A percentile compares a stretch with the other conserved stretches of the same genome.
Conservation (phyloP, 768 basidiomycete genomes). For the Rhizopogon roseolus region DNA sequence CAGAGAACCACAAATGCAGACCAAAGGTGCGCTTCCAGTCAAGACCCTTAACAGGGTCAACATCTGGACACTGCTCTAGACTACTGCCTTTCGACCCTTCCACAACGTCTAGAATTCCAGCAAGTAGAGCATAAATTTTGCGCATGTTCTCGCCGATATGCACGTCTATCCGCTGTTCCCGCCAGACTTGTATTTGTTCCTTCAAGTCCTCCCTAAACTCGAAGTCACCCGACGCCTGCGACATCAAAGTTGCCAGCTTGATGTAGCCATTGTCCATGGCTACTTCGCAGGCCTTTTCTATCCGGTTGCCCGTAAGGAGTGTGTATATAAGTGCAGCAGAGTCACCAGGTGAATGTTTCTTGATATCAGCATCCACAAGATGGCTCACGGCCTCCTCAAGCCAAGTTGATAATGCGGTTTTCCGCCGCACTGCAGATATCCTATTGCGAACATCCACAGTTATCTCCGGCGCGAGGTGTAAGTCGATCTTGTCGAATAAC, state of each 20-base stretch:
- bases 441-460: slow-evolving; percentile 61
- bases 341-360: slow-evolving; percentile 38
- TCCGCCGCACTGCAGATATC: slow-evolving; percentile 61
- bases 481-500: slow-evolving; percentile 81
- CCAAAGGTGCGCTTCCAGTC: slow-evolving; percentile 97
- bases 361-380: slow-evolving; percentile 68
- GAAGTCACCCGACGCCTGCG: slow-evolving; percentile 79
- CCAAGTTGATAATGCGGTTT: slow-evolving; percentile 81
- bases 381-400: slow-evolving; percentile 68
- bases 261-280: slow-evolving; percentile 75
- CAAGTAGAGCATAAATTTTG: slow-evolving; percentile 79
- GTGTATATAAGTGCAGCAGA: slow-evolving; percentile 61
- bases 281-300: slow-evolving; percentile 73
- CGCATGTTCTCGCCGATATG: slow-evolving; percentile 65
- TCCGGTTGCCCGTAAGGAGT: slow-evolving; percentile 81
- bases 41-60: slow-evolving; percentile 64
- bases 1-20: slow-evolving; percentile 84
- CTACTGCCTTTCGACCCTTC: slow-evolving; percentile 50
- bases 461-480: slow-evolving; percentile 48
- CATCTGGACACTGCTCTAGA: slow-evolving; percentile 46
- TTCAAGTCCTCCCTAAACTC: slow-evolving; percentile 69
- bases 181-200: slow-evolving; percentile 81
- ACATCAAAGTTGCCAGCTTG: slow-evolving; percentile 83
- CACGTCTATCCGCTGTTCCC: slow-evolving; percentile 64
- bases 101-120: slow-evolving; percentile 64